Evolutionary conservation across 805 yeast species (phyloP).

Genomic region (Starmerella riodocensis): DNA sequence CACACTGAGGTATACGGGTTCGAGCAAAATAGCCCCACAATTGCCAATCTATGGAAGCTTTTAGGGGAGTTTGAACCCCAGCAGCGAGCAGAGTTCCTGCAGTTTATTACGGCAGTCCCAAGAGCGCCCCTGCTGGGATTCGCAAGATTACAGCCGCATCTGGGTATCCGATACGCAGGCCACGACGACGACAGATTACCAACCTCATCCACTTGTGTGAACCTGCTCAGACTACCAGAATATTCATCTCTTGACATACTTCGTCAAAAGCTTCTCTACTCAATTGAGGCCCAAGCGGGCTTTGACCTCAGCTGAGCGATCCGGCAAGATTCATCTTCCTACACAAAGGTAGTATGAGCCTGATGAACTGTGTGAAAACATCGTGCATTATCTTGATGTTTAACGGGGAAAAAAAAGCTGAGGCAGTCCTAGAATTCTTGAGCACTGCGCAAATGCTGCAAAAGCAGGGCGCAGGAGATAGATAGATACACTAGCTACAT

Average conservation of each 20-base stretch:
- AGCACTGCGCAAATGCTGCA: no score
- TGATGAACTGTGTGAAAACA: no score
- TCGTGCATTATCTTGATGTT: no score
- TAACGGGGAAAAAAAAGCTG: no score
- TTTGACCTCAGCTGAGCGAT: constrained; percentile 44
- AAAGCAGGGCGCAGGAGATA: no score
- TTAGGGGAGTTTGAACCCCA: constrained; percentile 42
- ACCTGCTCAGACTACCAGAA: constrained; percentile 73
- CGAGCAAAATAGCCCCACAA: constrained; percentile 40
- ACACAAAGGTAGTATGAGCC: no score
- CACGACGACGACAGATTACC: constrained; percentile 49
- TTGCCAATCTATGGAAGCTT: constrained; percentile 60
- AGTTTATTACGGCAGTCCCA: constrained; percentile 85
- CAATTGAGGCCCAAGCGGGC: constrained; percentile 73
- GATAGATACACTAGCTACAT: no score
- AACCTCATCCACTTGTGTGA: constrained; percentile 87
- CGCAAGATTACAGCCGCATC: constrained; percentile 53
- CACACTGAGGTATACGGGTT: constrained; percentile 57
- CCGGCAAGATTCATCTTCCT: no score
- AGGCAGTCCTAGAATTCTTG: no score
- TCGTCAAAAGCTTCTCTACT: constrained; percentile 52
- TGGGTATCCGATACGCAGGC: constrained; percentile 57
- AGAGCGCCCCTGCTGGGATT: constrained; percentile 88
- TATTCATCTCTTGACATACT: constrained; percentile 49
- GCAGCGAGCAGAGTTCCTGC: constrained; percentile 55